Percentiles rank a stretch among this genome's conserved stretches.
These are phyloP conservation scores for Agrocybe praecox DNA, from an alignment of 768 basidiomycete genomes.

Conservation along the genomic window DNA sequence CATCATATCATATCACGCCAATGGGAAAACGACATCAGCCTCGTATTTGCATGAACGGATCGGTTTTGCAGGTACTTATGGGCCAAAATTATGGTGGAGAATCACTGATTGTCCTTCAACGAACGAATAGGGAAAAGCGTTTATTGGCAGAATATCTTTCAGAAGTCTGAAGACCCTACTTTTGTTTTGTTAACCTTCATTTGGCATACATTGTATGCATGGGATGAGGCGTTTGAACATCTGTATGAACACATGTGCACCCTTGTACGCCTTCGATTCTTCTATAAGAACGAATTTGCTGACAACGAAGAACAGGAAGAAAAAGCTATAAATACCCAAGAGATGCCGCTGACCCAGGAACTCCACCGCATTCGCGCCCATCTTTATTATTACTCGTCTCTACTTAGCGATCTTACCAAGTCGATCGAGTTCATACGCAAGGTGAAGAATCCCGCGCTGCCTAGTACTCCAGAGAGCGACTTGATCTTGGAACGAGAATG, in stretches of 20 bases:
- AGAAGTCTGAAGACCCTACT: constrained; percentile 50
- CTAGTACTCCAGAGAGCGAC: no score
- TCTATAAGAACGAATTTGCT: background rate
- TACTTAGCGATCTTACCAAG: constrained; percentile 56
- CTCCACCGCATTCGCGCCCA: constrained; percentile 60
- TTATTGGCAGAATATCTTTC: constrained; percentile 47
- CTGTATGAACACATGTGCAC: constrained; percentile 51
- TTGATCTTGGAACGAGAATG: constrained; percentile 52
- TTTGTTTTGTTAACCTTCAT: constrained; percentile 54
- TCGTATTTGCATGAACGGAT: constrained; percentile 45
- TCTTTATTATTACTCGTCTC: constrained; percentile 51
- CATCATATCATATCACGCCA: constrained; percentile 50
- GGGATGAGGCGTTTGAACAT: constrained; percentile 60
- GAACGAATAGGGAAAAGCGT: constrained; percentile 36
- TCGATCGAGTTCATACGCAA: constrained; percentile 48
- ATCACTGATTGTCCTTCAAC: background rate
- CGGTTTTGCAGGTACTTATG: constrained; percentile 40
- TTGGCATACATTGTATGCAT: constrained; percentile 64
- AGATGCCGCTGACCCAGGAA: constrained; percentile 44
- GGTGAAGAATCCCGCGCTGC: constrained; percentile 52
- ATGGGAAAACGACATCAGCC: constrained; percentile 37
- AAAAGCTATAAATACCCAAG: constrained; percentile 13
- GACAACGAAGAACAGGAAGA: constrained; percentile 12
- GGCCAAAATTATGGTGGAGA: background rate
- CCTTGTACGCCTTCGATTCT: constrained; percentile 32